phyloP scores from a whole-genome alignment of 2,329 filamentous ascomycete species.

The Pseudogymnoascus sp. region DNA sequence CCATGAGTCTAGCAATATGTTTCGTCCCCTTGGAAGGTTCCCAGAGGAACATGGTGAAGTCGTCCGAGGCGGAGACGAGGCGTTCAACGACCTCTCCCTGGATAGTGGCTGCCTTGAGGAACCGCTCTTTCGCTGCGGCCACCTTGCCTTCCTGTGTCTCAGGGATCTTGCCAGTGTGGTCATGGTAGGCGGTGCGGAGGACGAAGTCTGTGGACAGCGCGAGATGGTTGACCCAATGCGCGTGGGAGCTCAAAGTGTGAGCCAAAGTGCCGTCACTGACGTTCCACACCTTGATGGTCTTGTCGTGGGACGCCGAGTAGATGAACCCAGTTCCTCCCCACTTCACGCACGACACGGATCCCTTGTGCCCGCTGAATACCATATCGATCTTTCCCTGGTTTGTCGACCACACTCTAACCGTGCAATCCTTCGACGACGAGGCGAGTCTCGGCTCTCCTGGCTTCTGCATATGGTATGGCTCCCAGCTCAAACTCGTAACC shows the following conservation, averaged over 20 bases:
- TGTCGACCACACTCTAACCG: conserved; percentile 79
- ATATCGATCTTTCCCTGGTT: conserved; percentile 73
- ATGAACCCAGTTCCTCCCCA: conserved; percentile 89
- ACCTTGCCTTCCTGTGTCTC: conserved; percentile 63
- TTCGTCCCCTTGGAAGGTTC: conserved; percentile 73
- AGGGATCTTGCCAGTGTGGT: conserved; percentile 70
- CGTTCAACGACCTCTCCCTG: conserved; percentile 74
- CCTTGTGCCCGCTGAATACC: conserved; percentile 82
- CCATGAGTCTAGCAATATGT: conserved; percentile 79
- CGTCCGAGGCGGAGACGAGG: conserved; percentile 84
- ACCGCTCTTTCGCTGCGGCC: conserved; percentile 70
- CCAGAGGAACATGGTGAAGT: conserved; percentile 96
- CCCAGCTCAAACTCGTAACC: conserved; percentile 84
- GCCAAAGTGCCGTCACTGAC: conserved; percentile 70
- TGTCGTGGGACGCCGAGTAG: conserved; percentile 84
- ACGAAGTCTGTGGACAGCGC: conserved; percentile 90
- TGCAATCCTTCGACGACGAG: conserved; percentile 83
- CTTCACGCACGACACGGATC: conserved; percentile 79
- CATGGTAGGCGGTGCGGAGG: conserved; percentile 77
- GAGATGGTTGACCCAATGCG: conserved; percentile 93
- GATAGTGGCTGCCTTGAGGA: conserved; percentile 75
- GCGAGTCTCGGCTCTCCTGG: conserved; percentile 71
- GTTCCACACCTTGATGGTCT: conserved; percentile 88
- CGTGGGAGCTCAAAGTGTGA: conserved; percentile 74
- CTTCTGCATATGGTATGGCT: conserved; percentile 81